Base-by-base conservation (phyloP, 495 filamentous ascomycete species). In the Paragyromitra xinjiangensis region DNA sequence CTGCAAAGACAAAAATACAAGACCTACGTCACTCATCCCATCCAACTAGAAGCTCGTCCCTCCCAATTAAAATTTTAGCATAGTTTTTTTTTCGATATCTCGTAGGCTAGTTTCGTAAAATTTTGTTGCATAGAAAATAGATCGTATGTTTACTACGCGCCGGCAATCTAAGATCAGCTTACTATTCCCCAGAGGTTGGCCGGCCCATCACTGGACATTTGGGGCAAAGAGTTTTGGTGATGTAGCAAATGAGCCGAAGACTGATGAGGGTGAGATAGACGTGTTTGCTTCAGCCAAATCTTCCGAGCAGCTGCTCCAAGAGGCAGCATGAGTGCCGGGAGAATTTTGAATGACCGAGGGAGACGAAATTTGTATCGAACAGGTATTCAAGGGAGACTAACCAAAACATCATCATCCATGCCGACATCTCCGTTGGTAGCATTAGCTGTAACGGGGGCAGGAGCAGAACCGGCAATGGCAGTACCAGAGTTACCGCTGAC, bases 391-490 rank as follows among this genome's bases (percentile, higher is more conserved):
- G 51, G 71, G 56, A 63, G 53, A 81, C 80, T 78, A 75, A 82
- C 80, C 80, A 82, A 82, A 71, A 81, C 80, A 65, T 82, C 87
- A 73, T 89, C 88, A 53, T 84, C 85, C 77, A 84, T 86, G 64
- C 83, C 81, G 64, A 79, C 82, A 82, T 85, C 82, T 22, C 85
- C 86, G 65, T 85, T 87, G 48, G 81, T 86, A 55, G 79, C 81
- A 58, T 86, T 85, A 53, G 86, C 86, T 71, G 80, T 81, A 40
- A 78, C 83, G 64, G 84, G 83, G 14, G 85, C 81, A 8, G 81
- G 83, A 26, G 86, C 83, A 19, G 78, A 66, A 62, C 73, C 69
- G 16, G 65, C 73, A 58, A 84, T 85, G 34, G 85, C 84, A 34
- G 64, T 75, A 14, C 24, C 65, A 14, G 69, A 68, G 73, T 81